phyloP scores from a whole-genome alignment of 345 rosid genomes.

The Ceriops zippeliana region DNA sequence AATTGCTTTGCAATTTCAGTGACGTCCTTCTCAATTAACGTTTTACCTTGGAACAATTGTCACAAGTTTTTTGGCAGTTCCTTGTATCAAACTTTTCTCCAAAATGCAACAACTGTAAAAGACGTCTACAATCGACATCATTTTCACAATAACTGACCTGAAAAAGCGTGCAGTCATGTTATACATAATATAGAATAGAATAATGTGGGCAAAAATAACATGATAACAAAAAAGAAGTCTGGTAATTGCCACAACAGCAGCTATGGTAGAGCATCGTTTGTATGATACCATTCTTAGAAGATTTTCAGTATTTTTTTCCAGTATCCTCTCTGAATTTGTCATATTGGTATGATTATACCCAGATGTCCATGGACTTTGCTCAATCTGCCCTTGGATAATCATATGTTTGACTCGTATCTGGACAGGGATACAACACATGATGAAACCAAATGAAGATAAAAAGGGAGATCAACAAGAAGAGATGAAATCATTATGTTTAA shows the following conservation, averaged over 20 bases:
- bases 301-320: slow-evolving; percentile 88
- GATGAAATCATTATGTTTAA: background rate
- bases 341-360: slow-evolving; percentile 54
- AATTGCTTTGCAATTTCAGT: slow-evolving; percentile 74
- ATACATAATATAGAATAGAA: slow-evolving; percentile 5
- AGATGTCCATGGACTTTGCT: slow-evolving; percentile 64
- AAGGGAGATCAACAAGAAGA: slow-evolving; percentile 7
- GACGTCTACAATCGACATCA: slow-evolving; percentile 92
- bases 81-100: slow-evolving; percentile 81
- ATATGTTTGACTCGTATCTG: slow-evolving; percentile 94
- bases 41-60: slow-evolving; percentile 71
- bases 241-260: background rate
- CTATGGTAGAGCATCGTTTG: slow-evolving; percentile 5
- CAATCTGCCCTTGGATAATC: slow-evolving; percentile 81
- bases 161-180: slow-evolving; percentile 25
- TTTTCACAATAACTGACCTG: slow-evolving; percentile 96
- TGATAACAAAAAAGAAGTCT: no score
- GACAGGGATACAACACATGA: slow-evolving; percentile 22
- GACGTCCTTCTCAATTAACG: slow-evolving; percentile 77
- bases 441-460: slow-evolving; percentile 1
- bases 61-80: slow-evolving; percentile 80
- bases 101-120: slow-evolving; percentile 81
- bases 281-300: slow-evolving; percentile 75
- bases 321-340: slow-evolving; percentile 63
- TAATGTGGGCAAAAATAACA: background rate